Base-by-base conservation (phyloP, 2,329 filamentous ascomycete species). In the Diaporthe sp. region DNA sequence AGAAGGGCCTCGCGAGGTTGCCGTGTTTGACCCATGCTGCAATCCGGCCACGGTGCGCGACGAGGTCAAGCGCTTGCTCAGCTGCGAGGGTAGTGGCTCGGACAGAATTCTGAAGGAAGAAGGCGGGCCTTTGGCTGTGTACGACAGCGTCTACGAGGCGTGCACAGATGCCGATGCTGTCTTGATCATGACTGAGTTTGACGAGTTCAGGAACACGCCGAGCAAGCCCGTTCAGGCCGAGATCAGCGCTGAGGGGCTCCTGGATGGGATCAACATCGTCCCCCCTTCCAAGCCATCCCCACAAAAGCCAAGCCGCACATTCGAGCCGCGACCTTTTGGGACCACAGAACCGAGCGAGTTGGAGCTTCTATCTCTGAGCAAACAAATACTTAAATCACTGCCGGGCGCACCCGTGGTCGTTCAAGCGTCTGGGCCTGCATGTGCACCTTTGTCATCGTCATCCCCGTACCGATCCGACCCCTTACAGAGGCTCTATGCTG, bases 21-120 rank as follows among this genome's bases (percentile, higher is more conserved):
- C 90, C 63, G 89, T 94, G 73, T 94, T 91, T 79, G 93, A 95
- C 81, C 92, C 93, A 1, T 89, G 86, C 82, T 90, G 88, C 79
- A 87, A 88, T 79, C 85, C 87, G 4, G 81, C 85, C 6, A 85
- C 88, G 42, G 83, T 89, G 76, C 84, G 85, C 79, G 83, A 84
- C 44, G 88, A 90, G 82, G 88, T 90, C 73, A 83, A 85, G 76
- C 78, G 78, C 63, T 81, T 88, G 19, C 81, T 89, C 13, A 83
- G 61, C 22, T 50, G 44, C 44, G 32, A 37, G 30, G 44, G 61
- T 30, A 27, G 37, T 25, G 79, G 80, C 53, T 75, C 78, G 19
- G 70, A 75, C 37, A 66, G 44, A 27, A 47, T 79, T 7, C 76
- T 83, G 27, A 75, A 81, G 35, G 82, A 81, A 68, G 82, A 86